These are phyloP conservation scores for Xylariaceae sp. DNA, from an alignment of 2,329 filamentous ascomycete genomes.

Conservation along the genomic window DNA sequence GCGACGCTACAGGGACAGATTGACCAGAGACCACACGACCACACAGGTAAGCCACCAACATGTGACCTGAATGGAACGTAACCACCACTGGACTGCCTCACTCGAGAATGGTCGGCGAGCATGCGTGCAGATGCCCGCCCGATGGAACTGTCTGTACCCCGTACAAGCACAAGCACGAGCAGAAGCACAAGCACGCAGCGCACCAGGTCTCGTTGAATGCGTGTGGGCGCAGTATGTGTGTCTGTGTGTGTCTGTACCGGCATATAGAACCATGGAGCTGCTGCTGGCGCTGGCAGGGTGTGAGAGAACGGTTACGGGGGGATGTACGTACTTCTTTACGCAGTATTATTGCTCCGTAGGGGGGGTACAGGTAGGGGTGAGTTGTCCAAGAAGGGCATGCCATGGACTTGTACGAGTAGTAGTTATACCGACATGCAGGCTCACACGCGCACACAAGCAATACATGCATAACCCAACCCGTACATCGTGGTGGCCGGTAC, in stretches of 20 bases:
- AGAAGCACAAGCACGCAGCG: no score
- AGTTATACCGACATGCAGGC: background rate
- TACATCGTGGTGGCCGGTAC: background rate
- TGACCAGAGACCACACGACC: constrained; percentile 2
- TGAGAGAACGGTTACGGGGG: background rate
- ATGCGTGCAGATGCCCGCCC: constrained; percentile 3
- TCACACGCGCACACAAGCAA: background rate
- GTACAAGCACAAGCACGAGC: no score
- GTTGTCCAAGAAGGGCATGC: background rate
- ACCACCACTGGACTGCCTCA: background rate
- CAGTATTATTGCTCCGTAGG: background rate
- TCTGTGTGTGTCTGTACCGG: background rate
- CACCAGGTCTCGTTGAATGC: no score
- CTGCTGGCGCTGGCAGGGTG: background rate
- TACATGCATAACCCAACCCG: background rate
- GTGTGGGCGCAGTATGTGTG: no score
- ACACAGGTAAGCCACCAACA: constrained; percentile 11
- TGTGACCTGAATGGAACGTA: constrained; percentile 15
- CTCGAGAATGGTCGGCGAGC: constrained; percentile 13
- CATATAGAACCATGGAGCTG: constrained; percentile 4
- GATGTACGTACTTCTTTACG: no score
- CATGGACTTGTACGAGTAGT: background rate
- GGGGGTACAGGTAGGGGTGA: background rate
- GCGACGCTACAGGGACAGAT: background rate
- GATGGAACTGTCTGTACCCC: constrained; percentile 3